Conservation (phyloP, 768 basidiomycete genomes). For the Rhizopogon rudus region DNA sequence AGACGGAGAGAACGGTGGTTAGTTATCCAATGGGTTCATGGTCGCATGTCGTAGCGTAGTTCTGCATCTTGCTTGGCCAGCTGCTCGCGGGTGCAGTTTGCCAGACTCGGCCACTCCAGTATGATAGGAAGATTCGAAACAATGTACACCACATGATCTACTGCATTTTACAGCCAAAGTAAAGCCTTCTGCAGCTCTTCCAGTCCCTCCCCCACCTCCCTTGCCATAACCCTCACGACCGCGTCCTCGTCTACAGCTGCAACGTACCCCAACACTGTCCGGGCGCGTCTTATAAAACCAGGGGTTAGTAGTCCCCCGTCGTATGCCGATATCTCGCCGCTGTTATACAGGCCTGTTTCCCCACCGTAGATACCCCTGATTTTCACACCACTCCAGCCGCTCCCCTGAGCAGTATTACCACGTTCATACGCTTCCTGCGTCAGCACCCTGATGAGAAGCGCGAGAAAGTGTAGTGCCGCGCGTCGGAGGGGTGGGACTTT, state of each 20-base stretch:
- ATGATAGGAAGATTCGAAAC: too few relatives aligned
- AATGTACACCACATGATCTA: background rate
- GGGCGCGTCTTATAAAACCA: conserved; percentile 43
- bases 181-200: conserved; percentile 44
- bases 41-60: too few relatives aligned
- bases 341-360: background rate
- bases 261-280: conserved; percentile 63
- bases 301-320: conserved; percentile 13
- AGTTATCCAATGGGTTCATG: too few relatives aligned
- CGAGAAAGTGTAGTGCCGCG: conserved; percentile 80
- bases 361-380: background rate
- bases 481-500: conserved; percentile 81
- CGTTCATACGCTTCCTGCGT: conserved; percentile 46
- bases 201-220: conserved; percentile 57
- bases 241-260: conserved; percentile 66
- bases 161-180: conserved; percentile 26
- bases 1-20: too few relatives aligned
- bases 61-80: too few relatives aligned
- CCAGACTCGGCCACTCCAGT: too few relatives aligned
- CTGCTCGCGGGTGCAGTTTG: too few relatives aligned
- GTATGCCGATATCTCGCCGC: background rate
- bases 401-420: background rate
- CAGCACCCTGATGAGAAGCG: conserved; percentile 58
- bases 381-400: conserved; percentile 1
- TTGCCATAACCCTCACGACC: conserved; percentile 71